Evolutionary conservation across 108 stramenopile species (phyloP).

Genomic region (Nannochloropsis salina): DNA sequence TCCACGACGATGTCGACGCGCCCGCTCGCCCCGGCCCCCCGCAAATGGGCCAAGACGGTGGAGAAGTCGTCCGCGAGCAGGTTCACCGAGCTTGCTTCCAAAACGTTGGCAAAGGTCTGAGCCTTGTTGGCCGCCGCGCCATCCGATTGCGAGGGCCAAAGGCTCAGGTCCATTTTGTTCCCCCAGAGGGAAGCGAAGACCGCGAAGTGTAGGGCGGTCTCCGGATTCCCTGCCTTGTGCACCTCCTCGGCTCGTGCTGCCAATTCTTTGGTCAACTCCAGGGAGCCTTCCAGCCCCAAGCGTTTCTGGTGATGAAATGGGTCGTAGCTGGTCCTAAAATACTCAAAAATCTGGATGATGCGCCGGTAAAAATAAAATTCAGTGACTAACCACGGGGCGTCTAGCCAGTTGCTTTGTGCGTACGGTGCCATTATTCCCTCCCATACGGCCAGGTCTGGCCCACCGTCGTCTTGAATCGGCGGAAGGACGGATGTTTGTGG

Average conservation of each 20-base stretch:
- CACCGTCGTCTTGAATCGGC: slow-evolving; percentile 59
- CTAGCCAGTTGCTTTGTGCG: slow-evolving; percentile 73
- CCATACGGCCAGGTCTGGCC: slow-evolving; percentile 66
- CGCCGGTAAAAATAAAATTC: slow-evolving; percentile 91
- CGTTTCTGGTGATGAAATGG: slow-evolving; percentile 53
- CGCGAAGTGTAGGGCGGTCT: slow-evolving; percentile 36
- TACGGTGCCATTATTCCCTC: slow-evolving; percentile 65
- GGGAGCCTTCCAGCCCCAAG: slow-evolving; percentile 58
- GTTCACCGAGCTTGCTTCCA: slow-evolving; percentile 67
- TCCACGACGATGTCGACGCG: slow-evolving; percentile 87
- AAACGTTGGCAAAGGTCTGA: slow-evolving; percentile 67
- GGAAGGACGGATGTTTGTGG: slow-evolving; percentile 52
- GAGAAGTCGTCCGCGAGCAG: slow-evolving; percentile 78
- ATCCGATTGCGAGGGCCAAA: slow-evolving; percentile 77
- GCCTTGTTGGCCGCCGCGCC: slow-evolving; percentile 28
- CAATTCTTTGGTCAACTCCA: neutral
- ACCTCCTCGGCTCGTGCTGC: neutral
- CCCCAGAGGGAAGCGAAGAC: slow-evolving; percentile 73
- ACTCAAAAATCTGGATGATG: slow-evolving; percentile 57
- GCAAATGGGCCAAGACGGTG: slow-evolving; percentile 19
- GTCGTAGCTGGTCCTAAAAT: slow-evolving; percentile 51
- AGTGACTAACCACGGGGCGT: slow-evolving; percentile 87
- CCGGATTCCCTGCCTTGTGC: neutral
- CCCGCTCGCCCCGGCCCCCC: slow-evolving; percentile 58
- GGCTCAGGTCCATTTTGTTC: slow-evolving; percentile 87